Evolutionary conservation across 176 grass and related monocot species (phyloP), one percentile per base, ranked within the genome.

Genomic region (Triticum aestivum): DNA sequence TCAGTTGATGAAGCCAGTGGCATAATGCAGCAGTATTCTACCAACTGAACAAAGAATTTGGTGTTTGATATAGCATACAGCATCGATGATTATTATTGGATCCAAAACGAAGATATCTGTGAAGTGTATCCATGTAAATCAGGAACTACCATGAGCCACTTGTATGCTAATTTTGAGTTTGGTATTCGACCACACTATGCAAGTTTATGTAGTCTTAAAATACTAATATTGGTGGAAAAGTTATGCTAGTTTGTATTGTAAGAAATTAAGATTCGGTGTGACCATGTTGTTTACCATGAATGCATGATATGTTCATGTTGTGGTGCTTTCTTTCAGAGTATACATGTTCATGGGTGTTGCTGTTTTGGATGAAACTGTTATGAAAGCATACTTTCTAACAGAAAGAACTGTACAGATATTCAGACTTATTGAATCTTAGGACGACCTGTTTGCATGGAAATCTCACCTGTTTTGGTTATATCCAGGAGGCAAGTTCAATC

Each of bases 1-100:
- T 89, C 89, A 17, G 62, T 88, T 74, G 83, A 90, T 82, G 61
- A 89, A 51, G 73, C 17, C 26, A 58, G 18, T 58, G 32, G 61
- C 58, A 85, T n/a, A 39, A 72, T 51, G 14, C 38, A 78, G 51
- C 18, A 83, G 13, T 79, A 62, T 10, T 79, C 65, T 47, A 9
- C 45, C 65, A 63, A 20, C 4, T 78, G 41, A 47, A 32, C 61
- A 13, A 12, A 12, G 39, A 49, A 13, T 21, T 73, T 18, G 80
- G 34, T 3, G 11, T 7, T 42, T 68, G 27, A 35, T 34, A 81
- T 33, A n/a, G 63, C 33, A 9, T 24, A 47, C 38, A 45, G 1
- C 39, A 21, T 35, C 8, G 33, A 66, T 24, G 26, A 21, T 26
- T 73, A 17, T 11, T 41, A 30, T 11, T 61, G 35, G 17, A 34